Conservation (phyloP, 164 flowering plant species). For the Kingdonia uniflora region DNA sequence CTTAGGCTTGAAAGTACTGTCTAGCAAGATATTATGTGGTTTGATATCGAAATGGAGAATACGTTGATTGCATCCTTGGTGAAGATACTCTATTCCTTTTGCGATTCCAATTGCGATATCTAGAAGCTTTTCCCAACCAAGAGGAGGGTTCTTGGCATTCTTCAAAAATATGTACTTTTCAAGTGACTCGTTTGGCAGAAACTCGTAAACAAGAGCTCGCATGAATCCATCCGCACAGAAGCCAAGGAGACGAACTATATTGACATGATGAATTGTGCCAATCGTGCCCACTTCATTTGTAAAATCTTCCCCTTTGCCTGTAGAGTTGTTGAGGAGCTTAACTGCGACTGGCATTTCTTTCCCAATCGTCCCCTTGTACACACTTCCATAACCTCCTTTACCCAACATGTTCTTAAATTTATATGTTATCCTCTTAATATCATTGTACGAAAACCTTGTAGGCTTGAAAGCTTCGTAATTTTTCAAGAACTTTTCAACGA, state of each 20-base stretch:
- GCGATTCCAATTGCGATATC: constrained; percentile 4
- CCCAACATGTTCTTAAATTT: no score
- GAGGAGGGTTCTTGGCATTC: no score
- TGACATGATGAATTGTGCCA: constrained; percentile 5
- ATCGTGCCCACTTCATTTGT: constrained; percentile 10
- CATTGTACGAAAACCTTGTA: constrained; percentile 4
- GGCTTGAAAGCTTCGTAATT: constrained; percentile 1
- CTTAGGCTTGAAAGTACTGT: constrained; percentile 6
- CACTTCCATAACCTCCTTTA: constrained; percentile 5
- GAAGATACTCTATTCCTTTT: constrained; percentile 6
- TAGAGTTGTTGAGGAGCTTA: neutral
- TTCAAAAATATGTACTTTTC: no score
- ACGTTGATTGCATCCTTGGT: constrained; percentile 2
- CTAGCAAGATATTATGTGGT: constrained; percentile 9
- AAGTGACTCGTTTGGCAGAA: constrained; percentile 6
- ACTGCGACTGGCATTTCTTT: no score
- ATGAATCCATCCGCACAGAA: constrained; percentile 4
- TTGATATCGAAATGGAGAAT: constrained; percentile 11
- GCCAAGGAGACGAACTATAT: constrained; percentile 6
- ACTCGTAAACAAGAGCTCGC: constrained; percentile 7
- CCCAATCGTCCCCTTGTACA: constrained; percentile 3
- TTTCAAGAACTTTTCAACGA: constrained; percentile 8
- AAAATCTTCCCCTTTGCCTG: constrained; percentile 10
- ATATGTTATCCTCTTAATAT: no score
- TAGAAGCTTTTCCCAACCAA: constrained; percentile 3